Conservation (phyloP, 495 filamentous ascomycete species). For the Margaritispora aquatica region DNA sequence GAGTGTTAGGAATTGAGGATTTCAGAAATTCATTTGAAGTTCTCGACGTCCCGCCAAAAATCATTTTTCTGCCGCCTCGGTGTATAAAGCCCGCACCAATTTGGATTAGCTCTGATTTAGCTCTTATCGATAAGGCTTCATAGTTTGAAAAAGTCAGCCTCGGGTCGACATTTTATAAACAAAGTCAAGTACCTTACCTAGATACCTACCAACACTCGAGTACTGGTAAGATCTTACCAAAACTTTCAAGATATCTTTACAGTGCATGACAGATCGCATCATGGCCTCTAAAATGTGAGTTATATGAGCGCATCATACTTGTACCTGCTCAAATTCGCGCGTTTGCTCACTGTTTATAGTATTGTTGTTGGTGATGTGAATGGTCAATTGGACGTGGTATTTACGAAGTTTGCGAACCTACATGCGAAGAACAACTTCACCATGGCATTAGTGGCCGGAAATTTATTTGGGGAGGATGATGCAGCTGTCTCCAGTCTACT, state of each 20-base stretch:
- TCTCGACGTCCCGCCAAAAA: background rate
- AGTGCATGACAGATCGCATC: too few species aligned
- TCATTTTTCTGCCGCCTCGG: background rate
- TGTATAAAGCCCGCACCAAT: background rate
- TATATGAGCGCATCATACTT: background rate
- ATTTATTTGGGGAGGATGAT: constrained; percentile 66
- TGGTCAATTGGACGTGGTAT: constrained; percentile 64
- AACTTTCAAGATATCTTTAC: too few species aligned
- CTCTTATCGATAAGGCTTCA: constrained; percentile 1
- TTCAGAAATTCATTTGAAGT: background rate
- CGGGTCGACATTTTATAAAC: too few species aligned
- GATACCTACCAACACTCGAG: too few species aligned
- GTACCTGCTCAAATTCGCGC: background rate
- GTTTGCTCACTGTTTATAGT: constrained; percentile 36
- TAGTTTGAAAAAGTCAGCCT: background rate
- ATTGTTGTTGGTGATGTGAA: constrained; percentile 75
- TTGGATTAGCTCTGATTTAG: constrained; percentile 5
- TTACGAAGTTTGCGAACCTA: constrained; percentile 69
- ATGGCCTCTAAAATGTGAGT: constrained; percentile 73
- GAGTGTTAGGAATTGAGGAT: background rate
- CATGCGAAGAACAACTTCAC: constrained; percentile 82
- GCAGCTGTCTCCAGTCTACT: constrained; percentile 59
- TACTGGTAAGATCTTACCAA: too few species aligned
- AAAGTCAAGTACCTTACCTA: too few species aligned
- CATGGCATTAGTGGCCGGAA: constrained; percentile 75